Percentiles rank a stretch among this genome's conserved stretches.
Conservation (phyloP, 768 basidiomycete species). For the Galerina sulciceps region DNA sequence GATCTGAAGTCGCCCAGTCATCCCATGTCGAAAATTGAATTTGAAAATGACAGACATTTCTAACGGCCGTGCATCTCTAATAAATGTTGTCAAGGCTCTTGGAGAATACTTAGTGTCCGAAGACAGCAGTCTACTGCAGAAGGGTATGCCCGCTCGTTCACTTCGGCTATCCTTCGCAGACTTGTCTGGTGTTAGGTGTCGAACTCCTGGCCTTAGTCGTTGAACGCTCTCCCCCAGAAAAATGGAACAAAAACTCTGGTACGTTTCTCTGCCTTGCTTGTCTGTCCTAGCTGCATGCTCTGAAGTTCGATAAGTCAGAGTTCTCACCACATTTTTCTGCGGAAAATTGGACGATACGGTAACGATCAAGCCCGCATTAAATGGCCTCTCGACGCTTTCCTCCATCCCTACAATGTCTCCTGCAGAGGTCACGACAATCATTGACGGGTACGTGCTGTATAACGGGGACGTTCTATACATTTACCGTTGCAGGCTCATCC, state of each 20-base stretch:
- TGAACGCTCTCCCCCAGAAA: conserved; percentile 57
- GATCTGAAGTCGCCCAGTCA: conserved; percentile 26
- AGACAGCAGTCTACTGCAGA: conserved; percentile 75
- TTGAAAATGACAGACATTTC: conserved; percentile 44
- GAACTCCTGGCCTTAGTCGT: conserved; percentile 80
- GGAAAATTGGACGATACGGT: conserved; percentile 87
- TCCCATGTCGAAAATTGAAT: conserved; percentile 14
- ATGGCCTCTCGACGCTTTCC: conserved; percentile 73
- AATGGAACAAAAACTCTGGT: conserved; percentile 86
- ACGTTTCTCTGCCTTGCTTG: conserved; percentile 23
- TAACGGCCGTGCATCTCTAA: conserved; percentile 58
- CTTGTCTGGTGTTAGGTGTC: conserved; percentile 60
- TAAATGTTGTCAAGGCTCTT: conserved; percentile 83
- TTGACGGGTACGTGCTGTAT: conserved; percentile 51
- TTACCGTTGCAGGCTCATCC: conserved; percentile 59
- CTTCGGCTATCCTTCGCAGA: not conserved
- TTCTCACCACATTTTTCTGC: conserved; percentile 81
- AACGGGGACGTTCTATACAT: not conserved
- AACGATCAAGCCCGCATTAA: conserved; percentile 80
- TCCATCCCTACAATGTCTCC: conserved; percentile 65
- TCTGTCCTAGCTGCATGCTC: not conserved
- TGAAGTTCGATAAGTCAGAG: conserved; percentile 59
- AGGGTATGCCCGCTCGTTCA: conserved; percentile 55
- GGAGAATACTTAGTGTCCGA: conserved; percentile 90
- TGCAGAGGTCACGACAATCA: conserved; percentile 64